Conservation (phyloP, 345 rosid genomes). For the Populus deltoides region DNA sequence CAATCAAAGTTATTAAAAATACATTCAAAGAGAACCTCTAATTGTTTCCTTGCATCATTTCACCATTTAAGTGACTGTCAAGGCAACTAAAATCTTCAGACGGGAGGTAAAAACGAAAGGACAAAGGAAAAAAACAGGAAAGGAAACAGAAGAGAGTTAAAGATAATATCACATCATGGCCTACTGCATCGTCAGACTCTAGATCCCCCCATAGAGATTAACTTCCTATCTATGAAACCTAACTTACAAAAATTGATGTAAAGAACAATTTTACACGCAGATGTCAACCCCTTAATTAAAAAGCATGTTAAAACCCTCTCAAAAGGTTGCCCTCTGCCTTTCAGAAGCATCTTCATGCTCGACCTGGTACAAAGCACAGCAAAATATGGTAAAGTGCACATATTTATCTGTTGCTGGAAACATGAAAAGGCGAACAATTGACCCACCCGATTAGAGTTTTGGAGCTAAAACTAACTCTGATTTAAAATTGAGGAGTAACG, state of each 20-base stretch:
- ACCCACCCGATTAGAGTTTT: background rate
- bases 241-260: background rate
- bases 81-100: no score
- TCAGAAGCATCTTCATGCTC: conserved; percentile 54
- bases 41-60: no score
- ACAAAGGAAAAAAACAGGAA: background rate
- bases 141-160: background rate
- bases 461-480: background rate
- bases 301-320: conserved; percentile 9
- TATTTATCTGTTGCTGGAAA: background rate
- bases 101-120: background rate
- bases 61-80: no score
- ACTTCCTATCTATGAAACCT: background rate
- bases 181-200: background rate
- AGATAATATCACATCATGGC: background rate
- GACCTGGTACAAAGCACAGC: conserved; percentile 34
- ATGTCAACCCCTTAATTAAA: background rate
- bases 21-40: no score
- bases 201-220: background rate
- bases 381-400: background rate
- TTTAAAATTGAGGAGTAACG: background rate
- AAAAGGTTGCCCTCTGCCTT: conserved; percentile 37
- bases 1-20: no score
- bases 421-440: background rate
- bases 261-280: background rate